phyloP scores from a whole-genome alignment of 768 basidiomycete genomes.

The Tylopilus cervinicoccineus region DNA sequence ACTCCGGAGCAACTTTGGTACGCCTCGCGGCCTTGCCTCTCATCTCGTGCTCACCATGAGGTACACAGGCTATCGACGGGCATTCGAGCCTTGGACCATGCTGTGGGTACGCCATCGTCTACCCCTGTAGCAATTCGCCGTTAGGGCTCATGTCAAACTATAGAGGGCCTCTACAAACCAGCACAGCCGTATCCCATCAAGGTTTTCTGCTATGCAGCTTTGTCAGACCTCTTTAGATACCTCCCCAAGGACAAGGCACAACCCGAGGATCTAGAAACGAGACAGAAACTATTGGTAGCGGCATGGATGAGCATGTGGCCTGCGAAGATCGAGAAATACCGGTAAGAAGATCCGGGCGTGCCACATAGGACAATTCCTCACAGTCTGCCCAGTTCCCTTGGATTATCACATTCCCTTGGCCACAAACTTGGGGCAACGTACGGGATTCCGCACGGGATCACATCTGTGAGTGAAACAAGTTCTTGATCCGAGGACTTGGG shows the following conservation, averaged over 20 bases:
- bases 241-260: slow-evolving; percentile 62
- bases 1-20: slow-evolving; percentile 78
- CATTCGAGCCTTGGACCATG: slow-evolving; percentile 74
- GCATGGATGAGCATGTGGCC: slow-evolving; percentile 84
- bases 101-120: slow-evolving; percentile 50
- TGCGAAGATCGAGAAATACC: slow-evolving; percentile 49
- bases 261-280: slow-evolving; percentile 49
- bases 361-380: neutral
- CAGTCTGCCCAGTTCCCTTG: slow-evolving; percentile 46
- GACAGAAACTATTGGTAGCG: slow-evolving; percentile 69
- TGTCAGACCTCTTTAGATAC: slow-evolving; percentile 71
- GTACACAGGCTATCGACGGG: slow-evolving; percentile 68
- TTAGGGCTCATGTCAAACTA: neutral
- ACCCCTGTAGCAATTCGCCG: neutral
- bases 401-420: slow-evolving; percentile 72
- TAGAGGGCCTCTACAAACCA: slow-evolving; percentile 59
- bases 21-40: slow-evolving; percentile 5
- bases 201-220: slow-evolving; percentile 58
- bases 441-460: slow-evolving; percentile 77
- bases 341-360: slow-evolving; percentile 31
- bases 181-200: slow-evolving; percentile 55
- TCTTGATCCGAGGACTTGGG: slow-evolving; percentile 6
- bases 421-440: slow-evolving; percentile 72
- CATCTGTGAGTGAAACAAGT: slow-evolving; percentile 50
- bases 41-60: slow-evolving; percentile 12